Evolutionary conservation across 331 rosid genomes (phyloP).

Genomic region (Erythrophleum ivorense): DNA sequence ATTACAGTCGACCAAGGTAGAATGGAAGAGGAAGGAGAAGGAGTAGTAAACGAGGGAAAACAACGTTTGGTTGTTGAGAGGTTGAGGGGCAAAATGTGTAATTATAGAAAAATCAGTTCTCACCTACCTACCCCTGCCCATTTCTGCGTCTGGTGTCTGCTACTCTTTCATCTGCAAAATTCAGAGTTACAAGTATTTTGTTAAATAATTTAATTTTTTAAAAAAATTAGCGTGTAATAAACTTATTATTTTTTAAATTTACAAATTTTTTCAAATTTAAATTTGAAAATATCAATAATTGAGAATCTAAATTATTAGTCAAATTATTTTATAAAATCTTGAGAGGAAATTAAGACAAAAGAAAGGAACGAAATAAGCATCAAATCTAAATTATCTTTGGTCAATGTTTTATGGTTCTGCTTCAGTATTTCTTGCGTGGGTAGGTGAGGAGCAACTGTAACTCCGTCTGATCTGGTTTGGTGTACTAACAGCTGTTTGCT

Average conservation of each 20-base stretch:
- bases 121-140: slow-evolving; percentile 6
- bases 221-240: background rate
- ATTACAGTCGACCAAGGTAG: background rate
- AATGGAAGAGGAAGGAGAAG: background rate
- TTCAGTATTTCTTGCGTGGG: background rate
- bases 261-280: too few relatives aligned
- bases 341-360: background rate
- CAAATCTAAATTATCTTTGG: background rate
- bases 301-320: too few relatives aligned
- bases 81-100: slow-evolving; percentile 35
- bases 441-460: background rate
- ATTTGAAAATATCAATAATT: too few relatives aligned
- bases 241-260: background rate
- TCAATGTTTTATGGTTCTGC: background rate
- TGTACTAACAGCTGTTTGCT: background rate
- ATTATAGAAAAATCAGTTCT: slow-evolving; percentile 22
- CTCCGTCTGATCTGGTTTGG: background rate
- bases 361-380: background rate
- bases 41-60: background rate
- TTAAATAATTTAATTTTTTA: background rate
- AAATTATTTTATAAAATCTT: background rate
- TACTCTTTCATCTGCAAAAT: too few relatives aligned
- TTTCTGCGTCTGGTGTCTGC: too few relatives aligned
- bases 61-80: slow-evolving; percentile 30
- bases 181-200: too few relatives aligned